A percentile compares a stretch with the other conserved stretches of the same genome.
These are phyloP conservation scores for Kwoniella botswanensis DNA, from an alignment of 768 basidiomycete species.

Conservation along the genomic window DNA sequence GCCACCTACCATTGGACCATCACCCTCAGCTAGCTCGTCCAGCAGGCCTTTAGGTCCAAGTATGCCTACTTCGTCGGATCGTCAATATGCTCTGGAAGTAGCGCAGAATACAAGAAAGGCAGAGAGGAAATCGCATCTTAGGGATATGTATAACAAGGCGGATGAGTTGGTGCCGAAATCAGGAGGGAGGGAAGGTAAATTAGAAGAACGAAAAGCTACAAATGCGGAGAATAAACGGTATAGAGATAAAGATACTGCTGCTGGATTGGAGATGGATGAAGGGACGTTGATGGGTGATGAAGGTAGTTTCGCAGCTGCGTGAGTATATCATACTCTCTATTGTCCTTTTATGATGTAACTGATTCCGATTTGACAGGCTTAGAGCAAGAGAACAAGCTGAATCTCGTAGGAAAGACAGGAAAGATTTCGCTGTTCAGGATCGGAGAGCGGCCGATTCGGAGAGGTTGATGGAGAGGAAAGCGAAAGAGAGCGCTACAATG, in stretches of 20 bases:
- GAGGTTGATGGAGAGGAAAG: constrained; percentile 67
- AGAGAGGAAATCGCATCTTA: constrained; percentile 72
- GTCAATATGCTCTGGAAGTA: constrained; percentile 71
- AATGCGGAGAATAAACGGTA: constrained; percentile 74
- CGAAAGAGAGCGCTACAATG: constrained; percentile 91
- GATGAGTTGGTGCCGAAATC: constrained; percentile 82
- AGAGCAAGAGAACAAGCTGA: constrained; percentile 76
- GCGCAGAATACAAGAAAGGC: constrained; percentile 62
- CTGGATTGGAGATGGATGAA: constrained; percentile 78
- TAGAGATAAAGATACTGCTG: constrained; percentile 67
- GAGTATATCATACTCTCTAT: constrained; percentile 29
- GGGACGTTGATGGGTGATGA: constrained; percentile 73
- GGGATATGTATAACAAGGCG: constrained; percentile 70
- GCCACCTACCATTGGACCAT: constrained; percentile 38
- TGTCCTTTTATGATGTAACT: neutral
- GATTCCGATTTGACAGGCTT: constrained; percentile 63
- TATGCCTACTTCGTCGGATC: constrained; percentile 54
- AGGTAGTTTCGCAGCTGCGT: constrained; percentile 82
- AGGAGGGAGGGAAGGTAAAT: constrained; percentile 78
- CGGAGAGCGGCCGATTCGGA: constrained; percentile 66
- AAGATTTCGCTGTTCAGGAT: constrained; percentile 57
- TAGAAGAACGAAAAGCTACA: constrained; percentile 81
- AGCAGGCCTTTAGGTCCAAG: constrained; percentile 22
- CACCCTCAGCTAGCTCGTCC: constrained; percentile 20
- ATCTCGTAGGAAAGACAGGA: constrained; percentile 64